Evolutionary conservation across 2,329 filamentous ascomycete genomes (phyloP).

Genomic region (Fusarium robinianum): DNA sequence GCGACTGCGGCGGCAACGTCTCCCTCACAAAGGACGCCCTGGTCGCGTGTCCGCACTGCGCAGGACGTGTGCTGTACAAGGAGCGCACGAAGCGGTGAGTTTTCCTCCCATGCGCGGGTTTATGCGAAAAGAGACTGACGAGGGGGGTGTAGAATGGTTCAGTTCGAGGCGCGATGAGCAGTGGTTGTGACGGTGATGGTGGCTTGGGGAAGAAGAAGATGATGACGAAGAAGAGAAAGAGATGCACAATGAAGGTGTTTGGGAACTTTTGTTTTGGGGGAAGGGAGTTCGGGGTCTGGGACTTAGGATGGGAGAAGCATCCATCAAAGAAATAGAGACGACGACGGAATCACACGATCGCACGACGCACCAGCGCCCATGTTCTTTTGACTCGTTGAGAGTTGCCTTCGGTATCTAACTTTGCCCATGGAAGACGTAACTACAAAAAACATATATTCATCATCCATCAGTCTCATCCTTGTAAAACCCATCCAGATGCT

Average conservation of each 20-base stretch:
- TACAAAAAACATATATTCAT: constrained; percentile 18
- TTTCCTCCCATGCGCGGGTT: not conserved
- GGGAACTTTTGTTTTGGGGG: constrained; percentile 27
- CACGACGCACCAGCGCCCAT: constrained; percentile 14
- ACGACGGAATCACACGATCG: constrained; percentile 12
- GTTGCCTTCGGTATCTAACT: constrained; percentile 33
- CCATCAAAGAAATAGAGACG: constrained; percentile 25
- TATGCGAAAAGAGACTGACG: constrained; percentile 10
- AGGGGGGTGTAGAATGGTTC: constrained; percentile 75
- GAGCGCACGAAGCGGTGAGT: constrained; percentile 93
- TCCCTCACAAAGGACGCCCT: constrained; percentile 54
- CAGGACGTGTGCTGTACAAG: constrained; percentile 95
- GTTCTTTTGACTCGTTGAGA: constrained; percentile 20
- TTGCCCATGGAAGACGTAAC: too few relatives aligned
- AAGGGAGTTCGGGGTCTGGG: constrained; percentile 36
- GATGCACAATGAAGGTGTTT: constrained; percentile 12
- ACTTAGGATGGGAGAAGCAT: constrained; percentile 21
- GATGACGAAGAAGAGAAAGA: constrained; percentile 6
- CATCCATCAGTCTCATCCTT: constrained; percentile 15
- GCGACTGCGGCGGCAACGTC: constrained; percentile 50
- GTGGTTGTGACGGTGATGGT: too few relatives aligned
- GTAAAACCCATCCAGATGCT: constrained; percentile 15
- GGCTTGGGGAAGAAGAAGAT: not conserved
- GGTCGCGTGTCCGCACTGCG: constrained; percentile 64
- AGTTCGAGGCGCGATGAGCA: constrained; percentile 86